phyloP scores from a whole-genome alignment of 805 yeast genomes.

The Schwanniomyces sp. region DNA sequence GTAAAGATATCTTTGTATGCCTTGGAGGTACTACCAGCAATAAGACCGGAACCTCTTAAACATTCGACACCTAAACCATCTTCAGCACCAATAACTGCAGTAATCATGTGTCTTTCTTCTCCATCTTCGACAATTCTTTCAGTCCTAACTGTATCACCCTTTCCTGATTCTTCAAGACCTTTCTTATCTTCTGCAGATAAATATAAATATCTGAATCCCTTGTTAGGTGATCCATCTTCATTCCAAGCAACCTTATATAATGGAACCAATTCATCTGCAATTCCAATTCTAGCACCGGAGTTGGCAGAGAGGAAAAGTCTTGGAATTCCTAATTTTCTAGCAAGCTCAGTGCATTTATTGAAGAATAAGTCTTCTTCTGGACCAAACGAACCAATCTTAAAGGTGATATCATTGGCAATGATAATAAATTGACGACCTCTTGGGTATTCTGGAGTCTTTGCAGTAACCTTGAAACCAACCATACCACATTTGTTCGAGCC shows the following conservation, averaged over 20 bases:
- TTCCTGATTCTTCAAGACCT: conserved; percentile 57
- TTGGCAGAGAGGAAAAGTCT: conserved; percentile 95
- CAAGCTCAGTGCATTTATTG: conserved; percentile 88
- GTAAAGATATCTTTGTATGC: conserved; percentile 98
- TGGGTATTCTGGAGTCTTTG: conserved; percentile 96
- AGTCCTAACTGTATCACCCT: conserved; percentile 62
- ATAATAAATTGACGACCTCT: conserved; percentile 90
- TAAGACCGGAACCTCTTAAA: conserved; percentile 95
- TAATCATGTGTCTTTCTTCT: conserved; percentile 77
- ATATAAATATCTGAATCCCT: conserved; percentile 90
- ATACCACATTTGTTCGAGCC: conserved; percentile 96
- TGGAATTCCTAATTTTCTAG: conserved; percentile 90
- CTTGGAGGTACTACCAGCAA: conserved; percentile 97
- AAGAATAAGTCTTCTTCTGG: conserved; percentile 93
- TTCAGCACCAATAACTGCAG: conserved; percentile 86
- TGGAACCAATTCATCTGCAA: conserved; percentile 94
- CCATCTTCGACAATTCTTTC: conserved; percentile 84
- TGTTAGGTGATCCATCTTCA: conserved; percentile 66
- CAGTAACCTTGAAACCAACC: conserved; percentile 92
- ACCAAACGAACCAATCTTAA: conserved; percentile 97
- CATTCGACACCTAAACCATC: conserved; percentile 99
- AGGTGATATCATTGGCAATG: conserved; percentile 96
- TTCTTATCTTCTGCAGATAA: conserved; percentile 66
- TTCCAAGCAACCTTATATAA: conserved; percentile 92
- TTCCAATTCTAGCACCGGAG: conserved; percentile 98